Conservation (phyloP, 805 yeast species). For the Yamadazyma nakazawae region DNA sequence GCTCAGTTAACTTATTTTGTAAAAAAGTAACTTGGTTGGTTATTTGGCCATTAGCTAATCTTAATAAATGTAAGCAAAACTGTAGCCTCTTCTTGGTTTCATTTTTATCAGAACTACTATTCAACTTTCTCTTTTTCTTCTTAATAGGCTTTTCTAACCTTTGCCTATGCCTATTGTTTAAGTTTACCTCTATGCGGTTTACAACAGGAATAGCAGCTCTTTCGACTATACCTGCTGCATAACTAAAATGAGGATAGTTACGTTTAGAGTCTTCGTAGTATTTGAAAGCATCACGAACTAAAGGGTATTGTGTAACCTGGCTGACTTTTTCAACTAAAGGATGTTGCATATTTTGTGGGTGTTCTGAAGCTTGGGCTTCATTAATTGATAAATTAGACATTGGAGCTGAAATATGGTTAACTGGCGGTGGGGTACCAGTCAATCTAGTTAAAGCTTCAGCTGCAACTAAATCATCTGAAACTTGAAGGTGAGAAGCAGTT, state of each 20-base stretch:
- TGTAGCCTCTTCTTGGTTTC: constrained; percentile 75
- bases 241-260: constrained; percentile 48
- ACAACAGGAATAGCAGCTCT: constrained; percentile 55
- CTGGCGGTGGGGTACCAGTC: constrained; percentile 18
- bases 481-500: background rate
- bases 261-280: constrained; percentile 45
- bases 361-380: background rate
- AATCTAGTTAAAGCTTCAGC: constrained; percentile 43
- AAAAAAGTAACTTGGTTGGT: constrained; percentile 62
- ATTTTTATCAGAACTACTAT: constrained; percentile 11
- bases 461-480: constrained; percentile 14
- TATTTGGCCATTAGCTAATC: constrained; percentile 76
- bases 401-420: constrained; percentile 10
- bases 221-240: constrained; percentile 60
- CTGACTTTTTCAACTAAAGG: constrained; percentile 39
- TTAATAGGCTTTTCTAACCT: constrained; percentile 16
- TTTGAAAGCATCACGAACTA: constrained; percentile 48
- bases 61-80: constrained; percentile 74
- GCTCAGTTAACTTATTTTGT: constrained; percentile 48
- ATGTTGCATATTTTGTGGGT: constrained; percentile 18
- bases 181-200: constrained; percentile 44
- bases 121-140: constrained; percentile 13
- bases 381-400: constrained; percentile 8
- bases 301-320: constrained; percentile 37
- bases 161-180: constrained; percentile 35